A percentile compares a stretch with the other conserved stretches of the same genome.
Conservation (phyloP, 2,329 filamentous ascomycete genomes). For the Colletotrichum orchidophilum region DNA sequence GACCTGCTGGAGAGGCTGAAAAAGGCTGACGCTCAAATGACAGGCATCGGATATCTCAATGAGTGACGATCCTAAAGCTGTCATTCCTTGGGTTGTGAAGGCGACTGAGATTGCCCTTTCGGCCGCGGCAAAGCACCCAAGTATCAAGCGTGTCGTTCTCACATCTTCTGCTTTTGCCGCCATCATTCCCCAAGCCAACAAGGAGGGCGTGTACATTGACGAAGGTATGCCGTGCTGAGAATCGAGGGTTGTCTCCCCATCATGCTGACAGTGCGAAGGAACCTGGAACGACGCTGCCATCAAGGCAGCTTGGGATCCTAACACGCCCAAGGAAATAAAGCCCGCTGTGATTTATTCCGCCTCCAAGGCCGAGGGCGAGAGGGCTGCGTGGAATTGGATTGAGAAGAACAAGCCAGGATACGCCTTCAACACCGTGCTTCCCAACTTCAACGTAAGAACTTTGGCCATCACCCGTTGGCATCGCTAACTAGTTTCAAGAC, state of each 20-base stretch:
- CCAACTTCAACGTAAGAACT: conserved; percentile 38
- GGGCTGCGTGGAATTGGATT: conserved; percentile 49
- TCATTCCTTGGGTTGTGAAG: conserved; percentile 46
- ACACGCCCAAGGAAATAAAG: conserved; percentile 42
- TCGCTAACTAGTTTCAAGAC: not conserved
- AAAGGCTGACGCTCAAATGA: conserved; percentile 35
- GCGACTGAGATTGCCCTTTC: conserved; percentile 43
- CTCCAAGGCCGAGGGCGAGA: conserved; percentile 49
- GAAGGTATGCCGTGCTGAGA: conserved; percentile 26
- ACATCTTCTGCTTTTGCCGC: conserved; percentile 46
- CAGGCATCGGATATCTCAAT: conserved; percentile 47
- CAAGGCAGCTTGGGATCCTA: conserved; percentile 47
- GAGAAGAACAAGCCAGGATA: conserved; percentile 44
- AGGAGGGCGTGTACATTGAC: conserved; percentile 27
- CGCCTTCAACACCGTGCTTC: conserved; percentile 42
- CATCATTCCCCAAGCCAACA: conserved; percentile 34
- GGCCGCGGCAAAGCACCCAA: conserved; percentile 44
- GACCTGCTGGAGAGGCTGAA: too few relatives aligned
- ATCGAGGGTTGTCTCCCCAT: not conserved
- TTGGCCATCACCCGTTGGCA: not conserved
- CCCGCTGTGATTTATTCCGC: conserved; percentile 44
- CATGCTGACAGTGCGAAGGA: conserved; percentile 25
- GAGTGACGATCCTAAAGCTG: conserved; percentile 46
- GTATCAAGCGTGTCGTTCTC: conserved; percentile 51
- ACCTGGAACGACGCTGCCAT: conserved; percentile 48